These are phyloP conservation scores for Xylariaceae sp. DNA, from an alignment of 2,329 filamentous ascomycete genomes.

Conservation along the genomic window DNA sequence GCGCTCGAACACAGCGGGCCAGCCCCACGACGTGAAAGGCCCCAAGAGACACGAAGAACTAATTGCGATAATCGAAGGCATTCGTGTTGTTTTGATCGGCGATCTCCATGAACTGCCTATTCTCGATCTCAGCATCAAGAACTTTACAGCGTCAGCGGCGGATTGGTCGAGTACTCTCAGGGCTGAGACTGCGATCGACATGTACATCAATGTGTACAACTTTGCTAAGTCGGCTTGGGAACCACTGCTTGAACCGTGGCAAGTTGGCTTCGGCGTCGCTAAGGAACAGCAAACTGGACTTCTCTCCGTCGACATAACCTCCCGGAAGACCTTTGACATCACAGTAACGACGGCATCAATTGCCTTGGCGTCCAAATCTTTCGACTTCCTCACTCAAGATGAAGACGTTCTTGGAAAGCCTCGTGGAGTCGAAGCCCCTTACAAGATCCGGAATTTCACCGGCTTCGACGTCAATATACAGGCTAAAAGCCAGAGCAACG, in stretches of 20 bases:
- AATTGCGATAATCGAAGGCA: conserved; percentile 78
- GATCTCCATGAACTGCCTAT: conserved; percentile 94
- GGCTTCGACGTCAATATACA: conserved; percentile 86
- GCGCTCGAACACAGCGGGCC: conserved; percentile 2
- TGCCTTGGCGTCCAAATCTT: conserved; percentile 86
- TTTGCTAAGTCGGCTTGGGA: conserved; percentile 99
- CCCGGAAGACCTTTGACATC: conserved; percentile 85
- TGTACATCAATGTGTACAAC: conserved; percentile 96
- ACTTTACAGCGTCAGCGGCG: conserved; percentile 76
- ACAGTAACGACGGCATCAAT: conserved; percentile 93
- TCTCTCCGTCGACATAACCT: conserved; percentile 79
- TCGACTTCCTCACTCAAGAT: conserved; percentile 81
- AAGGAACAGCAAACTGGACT: conserved; percentile 71
- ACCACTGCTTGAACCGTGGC: conserved; percentile 92
- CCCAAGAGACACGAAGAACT: conserved; percentile 64
- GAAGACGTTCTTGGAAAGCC: conserved; percentile 94
- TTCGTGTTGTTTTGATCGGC: conserved; percentile 90
- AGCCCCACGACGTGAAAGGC: conserved; percentile 29
- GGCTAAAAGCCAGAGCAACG: conserved; percentile 64
- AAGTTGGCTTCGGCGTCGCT: conserved; percentile 83
- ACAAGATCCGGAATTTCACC: conserved; percentile 91
- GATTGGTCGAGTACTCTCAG: conserved; percentile 90
- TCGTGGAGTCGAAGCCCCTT: conserved; percentile 84
- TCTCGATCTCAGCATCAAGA: conserved; percentile 88
- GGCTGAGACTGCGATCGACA: conserved; percentile 85